Evolutionary conservation across 805 yeast genomes (phyloP).

Genomic region (Ogataea trehaloabstinens): DNA sequence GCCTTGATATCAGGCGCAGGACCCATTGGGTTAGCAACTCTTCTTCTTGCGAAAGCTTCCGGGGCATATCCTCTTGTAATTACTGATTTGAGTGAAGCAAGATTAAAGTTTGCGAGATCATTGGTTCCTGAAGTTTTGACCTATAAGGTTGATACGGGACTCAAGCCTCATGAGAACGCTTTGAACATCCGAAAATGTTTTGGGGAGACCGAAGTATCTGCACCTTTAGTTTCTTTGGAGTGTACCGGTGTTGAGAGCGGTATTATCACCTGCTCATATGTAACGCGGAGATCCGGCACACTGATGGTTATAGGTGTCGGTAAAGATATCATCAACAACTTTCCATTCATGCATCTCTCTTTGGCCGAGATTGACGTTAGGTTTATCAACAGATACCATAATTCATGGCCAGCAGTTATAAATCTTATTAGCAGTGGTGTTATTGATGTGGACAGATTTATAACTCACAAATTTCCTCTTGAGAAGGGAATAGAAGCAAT

Average conservation of each 20-base stretch:
- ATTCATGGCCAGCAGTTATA: conserved; percentile 57
- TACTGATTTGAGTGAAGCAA: conserved; percentile 43
- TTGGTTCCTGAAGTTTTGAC: conserved; percentile 46
- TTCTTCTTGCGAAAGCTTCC: conserved; percentile 46
- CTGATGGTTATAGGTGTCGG: conserved; percentile 53
- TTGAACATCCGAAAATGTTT: conserved; percentile 33
- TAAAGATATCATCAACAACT: conserved; percentile 39
- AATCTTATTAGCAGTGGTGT: conserved; percentile 43
- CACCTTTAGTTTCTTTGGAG: conserved; percentile 45
- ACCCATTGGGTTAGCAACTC: conserved; percentile 51
- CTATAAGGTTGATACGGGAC: conserved; percentile 36
- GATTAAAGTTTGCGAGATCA: conserved; percentile 45
- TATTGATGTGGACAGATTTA: conserved; percentile 42
- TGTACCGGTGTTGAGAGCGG: conserved; percentile 54
- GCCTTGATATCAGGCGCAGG: conserved; percentile 54
- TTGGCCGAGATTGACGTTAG: conserved; percentile 50
- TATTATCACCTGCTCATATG: conserved; percentile 44
- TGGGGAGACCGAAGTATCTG: conserved; percentile 34
- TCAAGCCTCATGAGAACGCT: conserved; percentile 38
- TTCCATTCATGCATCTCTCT: conserved; percentile 55
- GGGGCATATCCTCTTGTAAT: conserved; percentile 54
- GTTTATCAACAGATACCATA: conserved; percentile 52
- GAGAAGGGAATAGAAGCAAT: conserved; percentile 48
- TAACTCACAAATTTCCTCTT: conserved; percentile 46
- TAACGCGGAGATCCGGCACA: conserved; percentile 45